phyloP scores from a whole-genome alignment of 345 rosid species.

The Pelargonium nanum region DNA sequence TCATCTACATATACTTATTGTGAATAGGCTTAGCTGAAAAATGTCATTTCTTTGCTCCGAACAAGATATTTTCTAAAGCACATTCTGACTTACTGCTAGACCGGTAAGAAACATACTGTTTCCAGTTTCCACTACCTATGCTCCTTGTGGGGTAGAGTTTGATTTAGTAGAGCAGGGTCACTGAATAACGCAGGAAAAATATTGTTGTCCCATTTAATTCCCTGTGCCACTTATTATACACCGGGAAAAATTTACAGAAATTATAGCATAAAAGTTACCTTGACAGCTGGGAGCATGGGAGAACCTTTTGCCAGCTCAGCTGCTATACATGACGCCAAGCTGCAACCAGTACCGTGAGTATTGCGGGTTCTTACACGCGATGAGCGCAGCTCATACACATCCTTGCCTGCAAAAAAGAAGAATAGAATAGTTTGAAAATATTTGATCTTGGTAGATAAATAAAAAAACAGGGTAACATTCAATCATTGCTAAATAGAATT shows the following conservation, averaged over 20 bases:
- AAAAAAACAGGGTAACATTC: not conserved
- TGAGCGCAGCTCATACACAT: constrained; percentile 50
- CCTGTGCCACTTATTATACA: too few relatives aligned
- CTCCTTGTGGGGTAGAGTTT: too few relatives aligned
- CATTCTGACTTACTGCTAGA: too few relatives aligned
- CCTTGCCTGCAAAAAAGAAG: constrained; percentile 36
- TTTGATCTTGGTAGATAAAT: not conserved
- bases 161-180: too few relatives aligned
- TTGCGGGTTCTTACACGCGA: constrained; percentile 64
- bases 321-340: constrained; percentile 91
- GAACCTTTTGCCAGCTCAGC: constrained; percentile 95
- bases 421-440: not conserved
- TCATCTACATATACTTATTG: too few relatives aligned
- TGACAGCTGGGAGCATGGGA: constrained; percentile 66
- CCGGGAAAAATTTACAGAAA: not conserved
- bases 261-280: constrained; percentile 30
- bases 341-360: constrained; percentile 97
- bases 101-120: too few relatives aligned
- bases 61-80: too few relatives aligned
- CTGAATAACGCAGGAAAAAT: too few relatives aligned
- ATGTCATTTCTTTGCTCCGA: too few relatives aligned
- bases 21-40: too few relatives aligned
- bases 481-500: not conserved
- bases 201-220: too few relatives aligned
- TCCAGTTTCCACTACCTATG: too few relatives aligned